phyloP scores from a whole-genome alignment of 2,329 filamentous ascomycete species.

The Colletotrichum tropicale region DNA sequence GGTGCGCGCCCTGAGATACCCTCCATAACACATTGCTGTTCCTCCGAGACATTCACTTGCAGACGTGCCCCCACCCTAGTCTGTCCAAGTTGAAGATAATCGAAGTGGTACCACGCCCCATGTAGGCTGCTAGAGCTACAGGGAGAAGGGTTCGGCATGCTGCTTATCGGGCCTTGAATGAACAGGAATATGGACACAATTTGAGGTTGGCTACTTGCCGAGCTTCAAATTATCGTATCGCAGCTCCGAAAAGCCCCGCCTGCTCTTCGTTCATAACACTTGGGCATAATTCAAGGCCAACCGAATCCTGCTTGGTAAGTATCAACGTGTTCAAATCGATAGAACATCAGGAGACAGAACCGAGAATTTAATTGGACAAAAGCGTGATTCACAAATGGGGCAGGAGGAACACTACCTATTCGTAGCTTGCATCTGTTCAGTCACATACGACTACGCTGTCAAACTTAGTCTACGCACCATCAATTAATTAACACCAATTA shows the following conservation, averaged over 20 bases:
- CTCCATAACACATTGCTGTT: neutral
- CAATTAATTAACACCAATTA: neutral
- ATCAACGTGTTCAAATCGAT: rapidly evolving
- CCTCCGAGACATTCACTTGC: neutral
- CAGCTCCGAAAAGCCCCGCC: neutral
- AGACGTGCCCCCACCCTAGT: neutral
- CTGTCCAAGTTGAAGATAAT: rapidly evolving
- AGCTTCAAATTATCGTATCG: neutral
- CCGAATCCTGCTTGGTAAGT: neutral
- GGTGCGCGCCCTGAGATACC: neutral
- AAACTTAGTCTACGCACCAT: neutral
- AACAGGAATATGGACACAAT: neutral
- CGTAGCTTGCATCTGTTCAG: rapidly evolving
- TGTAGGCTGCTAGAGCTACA: neutral
- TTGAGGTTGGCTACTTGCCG: neutral
- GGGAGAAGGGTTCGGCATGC: rapidly evolving
- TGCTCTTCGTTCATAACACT: neutral
- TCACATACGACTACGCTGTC: neutral
- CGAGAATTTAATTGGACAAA: neutral
- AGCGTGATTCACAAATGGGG: rapidly evolving
- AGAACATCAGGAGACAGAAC: rapidly evolving
- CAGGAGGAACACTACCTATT: neutral
- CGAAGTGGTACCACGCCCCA: neutral
- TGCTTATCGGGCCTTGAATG: rapidly evolving
- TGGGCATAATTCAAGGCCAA: neutral